Percentiles rank a stretch among this genome's conserved stretches.
Evolutionary conservation across 495 filamentous ascomycete species (phyloP).

Genomic region (Parathielavia hyrcaniae): DNA sequence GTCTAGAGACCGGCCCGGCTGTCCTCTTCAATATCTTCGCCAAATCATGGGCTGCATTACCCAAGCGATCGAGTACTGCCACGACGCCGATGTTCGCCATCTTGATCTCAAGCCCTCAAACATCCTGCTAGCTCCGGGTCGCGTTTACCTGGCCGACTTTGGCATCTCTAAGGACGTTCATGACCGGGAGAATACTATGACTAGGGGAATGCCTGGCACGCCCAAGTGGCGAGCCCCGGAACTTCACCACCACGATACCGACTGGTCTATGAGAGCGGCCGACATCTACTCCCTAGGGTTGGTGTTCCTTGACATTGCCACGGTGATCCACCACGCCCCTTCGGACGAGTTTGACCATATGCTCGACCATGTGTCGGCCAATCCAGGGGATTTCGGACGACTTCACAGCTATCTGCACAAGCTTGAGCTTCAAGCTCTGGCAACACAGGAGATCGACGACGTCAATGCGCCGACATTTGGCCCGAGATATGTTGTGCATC

Average conservation of each 20-base stretch:
- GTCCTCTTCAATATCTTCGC: constrained; percentile 31
- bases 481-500: constrained; percentile 31
- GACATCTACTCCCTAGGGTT: constrained; percentile 38
- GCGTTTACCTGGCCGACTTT: constrained; percentile 42
- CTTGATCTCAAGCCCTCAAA: constrained; percentile 42
- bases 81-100: constrained; percentile 37
- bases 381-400: constrained; percentile 23
- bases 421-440: constrained; percentile 26
- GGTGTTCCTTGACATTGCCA: constrained; percentile 33
- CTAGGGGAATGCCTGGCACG: constrained; percentile 31
- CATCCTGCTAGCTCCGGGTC: constrained; percentile 35
- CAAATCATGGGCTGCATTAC: constrained; percentile 37
- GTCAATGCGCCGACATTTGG: constrained; percentile 30
- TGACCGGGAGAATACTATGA: constrained; percentile 33
- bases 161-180: constrained; percentile 38
- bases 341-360: constrained; percentile 36
- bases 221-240: constrained; percentile 38
- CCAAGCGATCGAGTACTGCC: constrained; percentile 38
- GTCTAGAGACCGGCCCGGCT: constrained; percentile 9
- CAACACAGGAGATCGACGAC: constrained; percentile 31
- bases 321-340: constrained; percentile 27
- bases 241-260: constrained; percentile 23
- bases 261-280: constrained; percentile 35
- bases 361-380: constrained; percentile 24
- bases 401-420: constrained; percentile 25